phyloP scores from a whole-genome alignment of 2,329 filamentous ascomycete species.

The Claviceps humidiphila region DNA sequence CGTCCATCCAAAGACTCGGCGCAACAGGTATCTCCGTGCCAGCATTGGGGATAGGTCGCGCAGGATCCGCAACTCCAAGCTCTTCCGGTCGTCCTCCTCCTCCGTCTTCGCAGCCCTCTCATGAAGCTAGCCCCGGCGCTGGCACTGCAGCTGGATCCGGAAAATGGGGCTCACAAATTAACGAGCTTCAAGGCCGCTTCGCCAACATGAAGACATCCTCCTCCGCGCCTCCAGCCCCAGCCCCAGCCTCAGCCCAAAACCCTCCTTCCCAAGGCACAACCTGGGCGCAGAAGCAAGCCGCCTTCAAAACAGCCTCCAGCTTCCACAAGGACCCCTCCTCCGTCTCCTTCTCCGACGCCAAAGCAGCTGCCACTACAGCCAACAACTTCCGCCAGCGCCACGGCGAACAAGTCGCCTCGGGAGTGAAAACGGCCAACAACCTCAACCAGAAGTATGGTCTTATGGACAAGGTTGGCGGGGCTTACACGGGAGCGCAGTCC shows the following conservation, averaged over 20 bases:
- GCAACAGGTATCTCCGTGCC: slow-evolving; percentile 68
- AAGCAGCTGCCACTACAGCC: slow-evolving; percentile 43
- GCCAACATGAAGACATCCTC: slow-evolving; percentile 32
- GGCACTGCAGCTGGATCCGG: slow-evolving; percentile 9
- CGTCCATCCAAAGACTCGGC: slow-evolving; percentile 52
- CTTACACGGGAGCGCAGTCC: slow-evolving; percentile 11
- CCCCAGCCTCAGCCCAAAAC: slow-evolving; percentile 10
- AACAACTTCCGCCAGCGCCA: slow-evolving; percentile 60
- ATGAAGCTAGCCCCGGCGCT: slow-evolving; percentile 10
- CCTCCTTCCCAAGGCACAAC: slow-evolving; percentile 39
- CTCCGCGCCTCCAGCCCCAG: slow-evolving; percentile 10
- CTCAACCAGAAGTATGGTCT: slow-evolving; percentile 51
- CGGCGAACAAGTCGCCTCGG: slow-evolving; percentile 51
- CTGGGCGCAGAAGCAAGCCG: slow-evolving; percentile 51
- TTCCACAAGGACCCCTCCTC: slow-evolving; percentile 49
- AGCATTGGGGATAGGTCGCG: slow-evolving; percentile 55
- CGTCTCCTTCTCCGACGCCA: slow-evolving; percentile 45
- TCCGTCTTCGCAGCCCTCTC: not conserved
- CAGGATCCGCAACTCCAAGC: slow-evolving; percentile 15
- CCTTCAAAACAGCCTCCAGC: slow-evolving; percentile 44
- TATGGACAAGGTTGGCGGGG: slow-evolving; percentile 21
- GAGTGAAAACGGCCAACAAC: slow-evolving; percentile 41
- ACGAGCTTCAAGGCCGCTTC: slow-evolving; percentile 57
- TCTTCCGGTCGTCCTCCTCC: slow-evolving; percentile 15
- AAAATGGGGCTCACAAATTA: slow-evolving; percentile 32